Evolutionary conservation across 2,329 filamentous ascomycete genomes (phyloP), one percentile per base, ranked within the genome.

Genomic region (Fusarium torulosum): DNA sequence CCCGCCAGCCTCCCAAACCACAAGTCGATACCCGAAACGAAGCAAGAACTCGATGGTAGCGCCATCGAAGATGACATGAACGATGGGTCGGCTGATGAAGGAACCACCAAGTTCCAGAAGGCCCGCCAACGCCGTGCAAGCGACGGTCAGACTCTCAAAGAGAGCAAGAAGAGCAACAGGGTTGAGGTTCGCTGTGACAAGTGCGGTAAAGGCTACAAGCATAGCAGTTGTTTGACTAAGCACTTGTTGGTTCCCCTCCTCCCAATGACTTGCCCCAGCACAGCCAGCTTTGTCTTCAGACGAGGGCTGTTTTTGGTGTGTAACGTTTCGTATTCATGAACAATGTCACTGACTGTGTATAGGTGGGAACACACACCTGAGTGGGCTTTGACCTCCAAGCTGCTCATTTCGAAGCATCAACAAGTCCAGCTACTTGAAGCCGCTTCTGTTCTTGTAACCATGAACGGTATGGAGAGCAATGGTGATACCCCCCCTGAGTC

Each of bases 361-460:
- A 99, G 95, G 86, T 99, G 96, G 96, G 96, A 99, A 84, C 96
- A 99, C 82, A 97, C 96, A 79, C 95, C 96, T 72, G 93, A 97
- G 83, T 99, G 96, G 96, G 92, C 94, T 52, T 91, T 91, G 78
- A 99, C 96, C 56, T 98, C 96, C 73, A 98, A 98, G 83, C 86
- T 98, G 77, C 90, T 98, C 78, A 98, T 99, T 74, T 98, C 95
- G 74, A 99, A 99, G 86, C 96, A 99, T 80, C 96, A 99, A 82
- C 96, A 99, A 83, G 96, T 99, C 53, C 96, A 99, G 80, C 87
- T 99, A 63, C 87, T 99, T 62, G 96, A 99, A 81, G 96, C 96
- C 40, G 96, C 96, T 38, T 97, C 94, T n/a, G 96, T 98, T 52
- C 85, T 99, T 69, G 91, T 98, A 60, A 90, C 90, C 75, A 98